Conservation (phyloP, 1,139 yeast species). For the Yamadazyma conglobata region DNA sequence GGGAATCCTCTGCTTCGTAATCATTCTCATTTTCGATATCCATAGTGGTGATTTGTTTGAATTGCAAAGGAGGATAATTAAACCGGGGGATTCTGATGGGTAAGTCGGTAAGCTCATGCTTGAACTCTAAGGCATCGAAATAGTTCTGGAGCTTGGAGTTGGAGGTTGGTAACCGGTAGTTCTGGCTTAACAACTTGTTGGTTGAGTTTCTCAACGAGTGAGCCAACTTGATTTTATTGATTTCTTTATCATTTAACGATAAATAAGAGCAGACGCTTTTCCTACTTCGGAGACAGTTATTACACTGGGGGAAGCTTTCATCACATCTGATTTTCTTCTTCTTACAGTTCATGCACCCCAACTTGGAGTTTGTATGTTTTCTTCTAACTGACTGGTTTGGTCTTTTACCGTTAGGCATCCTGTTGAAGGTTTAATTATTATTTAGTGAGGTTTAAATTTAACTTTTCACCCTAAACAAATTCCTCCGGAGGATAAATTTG, state of each 20-base stretch:
- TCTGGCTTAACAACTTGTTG: constrained; percentile 24
- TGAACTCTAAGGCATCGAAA: constrained; percentile 20
- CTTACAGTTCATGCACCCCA: constrained; percentile 45
- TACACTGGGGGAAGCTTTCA: constrained; percentile 40
- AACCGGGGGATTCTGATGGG: constrained; percentile 23
- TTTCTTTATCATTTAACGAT: constrained; percentile 21
- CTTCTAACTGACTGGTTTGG: too few species aligned
- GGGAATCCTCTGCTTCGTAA: constrained; percentile 4
- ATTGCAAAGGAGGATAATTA: constrained; percentile 25
- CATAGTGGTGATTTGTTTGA: constrained; percentile 10
- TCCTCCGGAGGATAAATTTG: too few species aligned
- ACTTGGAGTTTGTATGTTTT: constrained; percentile 41
- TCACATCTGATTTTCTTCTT: constrained; percentile 46
- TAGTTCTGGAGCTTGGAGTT: constrained; percentile 4
- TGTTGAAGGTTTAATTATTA: too few species aligned
- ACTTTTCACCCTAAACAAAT: too few species aligned
- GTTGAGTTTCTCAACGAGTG: constrained; percentile 29
- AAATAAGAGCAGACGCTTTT: constrained; percentile 33
- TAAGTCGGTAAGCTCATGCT: constrained; percentile 22
- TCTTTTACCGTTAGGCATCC: too few species aligned
- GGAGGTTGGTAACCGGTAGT: constrained; percentile 30
- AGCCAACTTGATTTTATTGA: constrained; percentile 25
- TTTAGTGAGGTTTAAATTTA: too few species aligned
- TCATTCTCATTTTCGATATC: constrained; percentile 8
- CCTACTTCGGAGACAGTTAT: constrained; percentile 34